These are phyloP conservation scores for Avena eriantha DNA, from an alignment of 176 grass and related monocot species.

Conservation along the genomic window DNA sequence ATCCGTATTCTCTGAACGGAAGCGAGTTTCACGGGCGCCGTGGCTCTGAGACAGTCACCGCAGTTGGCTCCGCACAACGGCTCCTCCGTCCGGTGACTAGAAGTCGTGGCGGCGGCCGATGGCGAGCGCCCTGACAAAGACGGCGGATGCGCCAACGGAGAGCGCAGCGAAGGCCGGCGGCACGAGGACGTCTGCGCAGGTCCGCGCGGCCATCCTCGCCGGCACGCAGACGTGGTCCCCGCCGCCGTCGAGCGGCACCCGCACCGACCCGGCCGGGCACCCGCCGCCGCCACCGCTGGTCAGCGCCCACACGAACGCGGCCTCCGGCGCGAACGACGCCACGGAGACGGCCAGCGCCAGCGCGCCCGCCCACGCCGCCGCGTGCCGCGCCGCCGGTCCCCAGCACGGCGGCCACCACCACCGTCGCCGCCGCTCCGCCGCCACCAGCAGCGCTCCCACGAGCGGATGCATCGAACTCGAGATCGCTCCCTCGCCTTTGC, in stretches of 20 bases:
- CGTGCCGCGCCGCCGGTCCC: conserved; percentile 49
- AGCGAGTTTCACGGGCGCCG: background rate
- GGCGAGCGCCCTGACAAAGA: conserved; percentile 76
- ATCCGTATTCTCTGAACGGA: background rate
- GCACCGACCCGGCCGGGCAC: conserved; percentile 47
- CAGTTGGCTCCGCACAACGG: background rate
- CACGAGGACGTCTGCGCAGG: conserved; percentile 59
- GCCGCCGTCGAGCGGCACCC: conserved; percentile 65
- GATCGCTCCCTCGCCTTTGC: background rate
- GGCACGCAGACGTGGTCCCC: conserved; percentile 64
- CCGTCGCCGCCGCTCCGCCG: background rate
- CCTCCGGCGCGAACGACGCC: conserved; percentile 69
- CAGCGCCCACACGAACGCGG: conserved; percentile 79
- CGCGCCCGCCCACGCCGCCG: conserved; percentile 61
- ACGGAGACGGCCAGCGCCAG: conserved; percentile 61
- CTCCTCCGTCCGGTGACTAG: background rate
- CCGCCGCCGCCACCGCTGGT: background rate
- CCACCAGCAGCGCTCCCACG: conserved; percentile 37
- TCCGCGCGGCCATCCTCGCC: conserved; percentile 49
- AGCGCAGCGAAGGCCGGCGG: conserved; percentile 77
- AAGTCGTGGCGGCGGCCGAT: conserved; percentile 44
- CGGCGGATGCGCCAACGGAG: conserved; percentile 71
- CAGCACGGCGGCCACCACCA: conserved; percentile 28
- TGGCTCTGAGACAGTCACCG: background rate
- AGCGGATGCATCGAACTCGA: conserved; percentile 46